These are phyloP conservation scores for Cyberlindnera meyerae DNA, from an alignment of 805 yeast genomes.

Conservation along the genomic window DNA sequence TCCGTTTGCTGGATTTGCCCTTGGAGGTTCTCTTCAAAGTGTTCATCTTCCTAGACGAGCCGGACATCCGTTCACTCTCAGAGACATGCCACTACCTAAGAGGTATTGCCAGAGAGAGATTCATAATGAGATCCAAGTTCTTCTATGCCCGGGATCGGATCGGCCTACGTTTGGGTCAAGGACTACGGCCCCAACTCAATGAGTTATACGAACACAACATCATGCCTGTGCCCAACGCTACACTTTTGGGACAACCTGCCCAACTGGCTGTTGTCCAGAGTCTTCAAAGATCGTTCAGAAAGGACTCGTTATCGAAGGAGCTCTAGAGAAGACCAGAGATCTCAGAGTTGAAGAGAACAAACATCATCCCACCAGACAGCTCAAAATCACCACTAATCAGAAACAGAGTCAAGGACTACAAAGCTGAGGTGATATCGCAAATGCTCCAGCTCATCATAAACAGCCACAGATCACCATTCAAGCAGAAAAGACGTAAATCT, in stretches of 20 bases:
- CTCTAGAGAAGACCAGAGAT: too few species aligned
- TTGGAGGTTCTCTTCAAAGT: slow-evolving; percentile 22
- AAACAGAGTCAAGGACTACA: too few species aligned
- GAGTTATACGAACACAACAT: slow-evolving; percentile 17
- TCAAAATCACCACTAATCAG: too few species aligned
- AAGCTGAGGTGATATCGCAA: too few species aligned
- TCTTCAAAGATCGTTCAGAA: slow-evolving; percentile 16
- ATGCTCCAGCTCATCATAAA: too few species aligned
- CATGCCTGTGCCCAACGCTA: slow-evolving; percentile 12
- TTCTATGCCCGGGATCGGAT: slow-evolving; percentile 17
- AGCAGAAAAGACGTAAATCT: too few species aligned
- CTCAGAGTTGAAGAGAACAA: too few species aligned
- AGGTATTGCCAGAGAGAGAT: slow-evolving; percentile 19
- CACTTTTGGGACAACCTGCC: slow-evolving; percentile 6
- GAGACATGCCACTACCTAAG: slow-evolving; percentile 18
- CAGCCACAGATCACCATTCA: too few species aligned
- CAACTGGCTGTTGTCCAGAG: slow-evolving; percentile 5
- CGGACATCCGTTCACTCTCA: slow-evolving; percentile 17
- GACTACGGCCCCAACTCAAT: slow-evolving; percentile 13
- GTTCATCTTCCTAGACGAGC: slow-evolving; percentile 21
- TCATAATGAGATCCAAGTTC: slow-evolving; percentile 19
- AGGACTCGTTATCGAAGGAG: slow-evolving; percentile 16
- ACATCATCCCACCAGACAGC: too few species aligned
- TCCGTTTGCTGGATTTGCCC: slow-evolving; percentile 22
- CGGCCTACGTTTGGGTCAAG: slow-evolving; percentile 16